Evolutionary conservation across 1,284 basidiomycete genomes (phyloP), one percentile per base, ranked within the genome.

Genomic region (Tylopilus sp.): DNA sequence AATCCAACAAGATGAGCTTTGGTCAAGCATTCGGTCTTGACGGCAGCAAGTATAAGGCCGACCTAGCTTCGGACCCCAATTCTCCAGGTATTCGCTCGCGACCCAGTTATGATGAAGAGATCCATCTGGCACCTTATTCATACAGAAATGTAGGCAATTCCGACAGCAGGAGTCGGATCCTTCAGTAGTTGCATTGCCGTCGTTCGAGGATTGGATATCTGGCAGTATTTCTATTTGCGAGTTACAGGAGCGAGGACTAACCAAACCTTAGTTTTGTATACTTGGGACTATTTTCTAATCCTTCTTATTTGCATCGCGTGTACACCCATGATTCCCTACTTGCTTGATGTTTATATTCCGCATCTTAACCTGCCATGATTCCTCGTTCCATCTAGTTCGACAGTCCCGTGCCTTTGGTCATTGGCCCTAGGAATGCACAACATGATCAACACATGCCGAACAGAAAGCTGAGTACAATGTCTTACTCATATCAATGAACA

Each of bases 21-120:
- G 86, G 79, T 32, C 75, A 85, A 70, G 88, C 88, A 49, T 90
- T 90, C 67, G 83, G 87, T 36, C 71, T 88, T 38, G 74, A 72
- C 4, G 67, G 68, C 60, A 60, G 67, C 55, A 67, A 70, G 53
- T 72, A 71, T 60, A n/a, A 60, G 15, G 57, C 58, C 9, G 66
- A 69, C 22, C 54, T 63, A 38, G 54, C 44, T 54, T 56, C 58
- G 18, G 51, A 56, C 36, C 51, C 59, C 26, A 70, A 74, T 62
- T 72, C 67, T 64, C 70, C 66, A 24, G 68, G 57, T 54, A 59
- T 63, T 49, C 72, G 62, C 54, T 67, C 67, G 12, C 67, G 67
- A 53, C 53, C 64, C 63, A 82, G 82, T 73, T 81, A 82, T 64
- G 84, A 85, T 62, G 86, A 87, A 72, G 79, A 81, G 54, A 81